Conservation (phyloP, 306 rosid species). For the Arachis hypogaea region DNA sequence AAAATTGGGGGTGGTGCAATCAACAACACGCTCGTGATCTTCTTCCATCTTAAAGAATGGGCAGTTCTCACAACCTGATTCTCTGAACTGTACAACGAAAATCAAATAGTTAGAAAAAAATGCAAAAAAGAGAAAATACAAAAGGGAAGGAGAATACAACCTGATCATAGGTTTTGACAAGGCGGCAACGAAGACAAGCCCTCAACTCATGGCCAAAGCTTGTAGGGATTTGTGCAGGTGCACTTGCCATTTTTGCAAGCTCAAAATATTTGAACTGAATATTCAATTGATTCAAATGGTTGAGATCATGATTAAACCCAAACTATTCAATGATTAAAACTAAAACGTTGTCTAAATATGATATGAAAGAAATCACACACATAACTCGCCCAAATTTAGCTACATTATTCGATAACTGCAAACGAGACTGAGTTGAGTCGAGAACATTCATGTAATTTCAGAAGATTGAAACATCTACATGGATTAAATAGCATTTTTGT, state of each 20-base stretch:
- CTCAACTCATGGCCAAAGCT: slow-evolving; percentile 91
- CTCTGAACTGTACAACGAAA: slow-evolving; percentile 65
- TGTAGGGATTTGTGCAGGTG: slow-evolving; percentile 89
- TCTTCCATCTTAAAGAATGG: slow-evolving; percentile 94
- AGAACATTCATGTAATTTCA: neutral
- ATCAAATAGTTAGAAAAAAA: neutral
- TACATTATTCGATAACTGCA: neutral
- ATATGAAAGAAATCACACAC: neutral
- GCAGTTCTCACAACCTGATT: slow-evolving; percentile 93
- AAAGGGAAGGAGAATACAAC: slow-evolving; percentile 32
- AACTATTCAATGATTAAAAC: neutral
- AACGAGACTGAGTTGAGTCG: neutral
- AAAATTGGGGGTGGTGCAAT: slow-evolving; percentile 94
- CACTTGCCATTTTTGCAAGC: slow-evolving; percentile 51
- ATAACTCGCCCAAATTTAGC: neutral
- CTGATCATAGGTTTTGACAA: slow-evolving; percentile 98
- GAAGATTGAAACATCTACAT: neutral
- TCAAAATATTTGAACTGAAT: slow-evolving; percentile 15
- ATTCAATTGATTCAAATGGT: neutral
- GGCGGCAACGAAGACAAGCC: slow-evolving; percentile 99
- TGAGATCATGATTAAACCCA: neutral
- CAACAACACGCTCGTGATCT: slow-evolving; percentile 81
- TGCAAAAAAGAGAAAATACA: neutral
- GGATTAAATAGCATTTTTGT: neutral
- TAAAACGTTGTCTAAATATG: neutral